Conservation (phyloP, 176 grass and related monocot species). For the Musa beccarii region DNA sequence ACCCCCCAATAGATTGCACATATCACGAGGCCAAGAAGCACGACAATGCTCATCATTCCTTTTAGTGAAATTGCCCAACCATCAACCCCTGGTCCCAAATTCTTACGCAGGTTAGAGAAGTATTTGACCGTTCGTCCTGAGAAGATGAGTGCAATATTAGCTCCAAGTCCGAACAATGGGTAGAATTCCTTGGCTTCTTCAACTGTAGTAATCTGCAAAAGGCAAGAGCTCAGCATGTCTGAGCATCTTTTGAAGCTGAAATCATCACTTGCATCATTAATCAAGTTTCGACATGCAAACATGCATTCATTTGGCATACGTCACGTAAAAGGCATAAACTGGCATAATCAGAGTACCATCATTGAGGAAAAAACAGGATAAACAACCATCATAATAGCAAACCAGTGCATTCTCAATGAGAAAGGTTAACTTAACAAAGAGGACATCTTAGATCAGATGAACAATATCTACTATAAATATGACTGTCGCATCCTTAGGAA, state of each 20-base stretch:
- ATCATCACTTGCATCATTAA: neutral
- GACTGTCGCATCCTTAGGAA: no score
- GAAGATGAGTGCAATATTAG: slow-evolving; percentile 76
- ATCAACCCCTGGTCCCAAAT: slow-evolving; percentile 75
- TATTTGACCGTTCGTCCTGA: slow-evolving; percentile 72
- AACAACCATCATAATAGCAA: no score
- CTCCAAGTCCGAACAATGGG: slow-evolving; percentile 79
- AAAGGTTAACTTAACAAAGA: no score
- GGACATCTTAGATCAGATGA: no score
- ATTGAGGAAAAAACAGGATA: no score
- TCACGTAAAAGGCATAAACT: no score
- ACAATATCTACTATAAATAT: no score
- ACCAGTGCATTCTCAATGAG: no score
- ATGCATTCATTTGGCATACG: no score
- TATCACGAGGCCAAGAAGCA: slow-evolving; percentile 64
- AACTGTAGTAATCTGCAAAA: slow-evolving; percentile 70
- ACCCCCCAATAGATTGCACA: slow-evolving; percentile 59
- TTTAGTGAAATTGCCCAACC: slow-evolving; percentile 83
- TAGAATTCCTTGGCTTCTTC: slow-evolving; percentile 95
- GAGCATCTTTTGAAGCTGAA: neutral
- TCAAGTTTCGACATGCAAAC: no score
- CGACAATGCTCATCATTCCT: slow-evolving; percentile 95
- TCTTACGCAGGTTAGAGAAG: slow-evolving; percentile 82
- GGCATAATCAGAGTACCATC: no score
- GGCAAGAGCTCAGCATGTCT: neutral